Evolutionary conservation across 1,284 basidiomycete genomes (phyloP).

Genomic region (Trichosporon coremiiforme): DNA sequence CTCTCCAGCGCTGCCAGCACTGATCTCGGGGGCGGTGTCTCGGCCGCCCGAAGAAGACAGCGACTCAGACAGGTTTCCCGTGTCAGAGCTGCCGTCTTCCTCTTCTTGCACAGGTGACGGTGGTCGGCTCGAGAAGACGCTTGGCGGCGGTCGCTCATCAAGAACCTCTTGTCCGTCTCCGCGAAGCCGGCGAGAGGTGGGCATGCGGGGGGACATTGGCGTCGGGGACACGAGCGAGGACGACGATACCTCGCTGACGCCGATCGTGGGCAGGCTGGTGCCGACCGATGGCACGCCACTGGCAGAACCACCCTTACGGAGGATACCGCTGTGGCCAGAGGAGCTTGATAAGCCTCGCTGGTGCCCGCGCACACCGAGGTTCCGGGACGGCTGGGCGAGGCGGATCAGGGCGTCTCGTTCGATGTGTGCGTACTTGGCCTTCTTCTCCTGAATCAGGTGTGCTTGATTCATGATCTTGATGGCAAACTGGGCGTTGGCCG

Average conservation of each 20-base stretch:
- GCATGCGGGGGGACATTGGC: constrained; percentile 26
- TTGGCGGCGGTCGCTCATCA: constrained; percentile 23
- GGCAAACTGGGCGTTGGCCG: constrained; percentile 49
- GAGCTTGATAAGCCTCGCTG: constrained; percentile 43
- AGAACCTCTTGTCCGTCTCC: constrained; percentile 26
- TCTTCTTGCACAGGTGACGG: constrained; percentile 50
- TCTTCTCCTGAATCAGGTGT: constrained; percentile 59
- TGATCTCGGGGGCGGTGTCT: constrained; percentile 6
- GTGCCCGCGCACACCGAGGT: constrained; percentile 38
- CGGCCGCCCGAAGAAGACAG: constrained; percentile 14
- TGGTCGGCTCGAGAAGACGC: constrained; percentile 26
- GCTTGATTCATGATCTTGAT: constrained; percentile 61
- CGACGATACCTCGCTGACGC: background rate
- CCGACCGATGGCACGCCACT: background rate
- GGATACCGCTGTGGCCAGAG: constrained; percentile 27
- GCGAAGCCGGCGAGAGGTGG: constrained; percentile 14
- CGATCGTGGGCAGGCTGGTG: background rate
- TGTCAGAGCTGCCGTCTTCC: constrained; percentile 21
- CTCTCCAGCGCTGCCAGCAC: background rate
- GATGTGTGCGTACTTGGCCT: constrained; percentile 60
- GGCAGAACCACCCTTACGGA: background rate
- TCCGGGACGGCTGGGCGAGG: constrained; percentile 49
- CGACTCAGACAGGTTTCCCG: constrained; percentile 11
- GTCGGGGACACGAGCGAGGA: constrained; percentile 8
- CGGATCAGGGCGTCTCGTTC: constrained; percentile 60